A percentile compares a stretch with the other conserved stretches of the same genome.
phyloP scores from a whole-genome alignment of 768 basidiomycete species.

The Leccinum imitatum region DNA sequence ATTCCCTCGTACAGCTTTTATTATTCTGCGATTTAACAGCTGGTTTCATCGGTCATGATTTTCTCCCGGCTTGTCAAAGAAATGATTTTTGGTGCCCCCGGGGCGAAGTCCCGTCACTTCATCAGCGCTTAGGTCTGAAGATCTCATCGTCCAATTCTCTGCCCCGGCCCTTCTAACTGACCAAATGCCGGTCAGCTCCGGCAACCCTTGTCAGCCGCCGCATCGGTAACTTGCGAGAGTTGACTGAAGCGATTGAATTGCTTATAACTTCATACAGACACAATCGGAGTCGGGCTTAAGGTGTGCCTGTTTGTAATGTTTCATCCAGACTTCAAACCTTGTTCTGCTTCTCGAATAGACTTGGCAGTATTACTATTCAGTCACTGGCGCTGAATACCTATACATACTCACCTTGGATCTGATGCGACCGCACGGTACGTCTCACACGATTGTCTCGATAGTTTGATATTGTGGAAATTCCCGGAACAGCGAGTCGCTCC shows the following conservation, averaged over 20 bases:
- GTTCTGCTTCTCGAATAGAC: conserved; percentile 4
- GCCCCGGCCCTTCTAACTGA: not conserved
- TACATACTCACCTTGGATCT: not conserved
- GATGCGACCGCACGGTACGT: conserved; percentile 13
- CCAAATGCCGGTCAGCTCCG: not conserved
- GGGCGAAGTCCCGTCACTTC: not conserved
- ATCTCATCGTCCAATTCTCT: not conserved
- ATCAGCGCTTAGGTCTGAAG: not conserved
- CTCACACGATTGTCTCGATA: conserved; percentile 5
- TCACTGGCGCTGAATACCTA: conserved; percentile 2
- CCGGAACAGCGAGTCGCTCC: not conserved
- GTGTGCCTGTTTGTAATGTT: conserved; percentile 17
- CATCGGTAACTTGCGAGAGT: conserved; percentile 14
- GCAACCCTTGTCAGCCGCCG: conserved; percentile 3
- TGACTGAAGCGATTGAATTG: conserved; percentile 30
- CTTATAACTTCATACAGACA: conserved; percentile 14
- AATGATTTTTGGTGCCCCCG: not conserved
- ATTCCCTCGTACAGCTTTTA: not conserved
- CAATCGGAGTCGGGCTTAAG: conserved; percentile 24
- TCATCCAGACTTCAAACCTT: conserved; percentile 21
- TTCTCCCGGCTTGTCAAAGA: not conserved
- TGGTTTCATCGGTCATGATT: not conserved
- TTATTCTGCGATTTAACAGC: not conserved
- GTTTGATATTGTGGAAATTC: conserved; percentile 2
- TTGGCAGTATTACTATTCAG: not conserved